phyloP scores from a whole-genome alignment of 164 flowering plant species.

The Malania oleifera region DNA sequence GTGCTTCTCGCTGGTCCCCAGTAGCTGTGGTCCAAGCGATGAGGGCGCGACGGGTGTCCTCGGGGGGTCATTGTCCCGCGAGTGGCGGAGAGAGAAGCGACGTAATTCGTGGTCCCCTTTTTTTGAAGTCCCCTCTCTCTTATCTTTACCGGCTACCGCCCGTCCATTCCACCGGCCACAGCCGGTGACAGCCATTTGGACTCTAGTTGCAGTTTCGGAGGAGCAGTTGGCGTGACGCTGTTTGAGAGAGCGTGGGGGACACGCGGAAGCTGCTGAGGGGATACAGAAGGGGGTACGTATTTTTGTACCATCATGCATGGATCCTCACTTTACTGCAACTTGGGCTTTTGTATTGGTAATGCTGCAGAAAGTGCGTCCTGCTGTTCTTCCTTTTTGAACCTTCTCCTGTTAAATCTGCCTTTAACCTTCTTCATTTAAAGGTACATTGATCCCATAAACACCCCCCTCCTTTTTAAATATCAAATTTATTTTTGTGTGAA shows the following conservation, averaged over 20 bases:
- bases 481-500: too few species aligned
- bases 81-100: constrained; percentile 30
- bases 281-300: too few species aligned
- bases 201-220: not conserved
- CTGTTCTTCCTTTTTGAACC: too few species aligned
- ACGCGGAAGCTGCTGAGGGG: not conserved
- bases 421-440: too few species aligned
- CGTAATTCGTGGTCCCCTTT: constrained; percentile 27
- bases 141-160: constrained; percentile 9
- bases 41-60: constrained; percentile 26
- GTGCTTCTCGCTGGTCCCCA: constrained; percentile 22
- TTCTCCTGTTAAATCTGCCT: too few species aligned
- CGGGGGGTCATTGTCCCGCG: constrained; percentile 26
- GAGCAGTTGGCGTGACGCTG: not conserved
- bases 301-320: too few species aligned
- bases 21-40: constrained; percentile 32
- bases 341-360: too few species aligned
- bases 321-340: too few species aligned
- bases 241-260: not conserved
- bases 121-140: not conserved
- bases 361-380: too few species aligned
- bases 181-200: constrained; percentile 9
- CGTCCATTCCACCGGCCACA: constrained; percentile 13
- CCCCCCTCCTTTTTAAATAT: too few species aligned
- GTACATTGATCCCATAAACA: too few species aligned